Evolutionary conservation across 169 alveolate species (phyloP), one percentile per base, ranked within the genome.

Genomic region (Plasmodium billcollinsi): DNA sequence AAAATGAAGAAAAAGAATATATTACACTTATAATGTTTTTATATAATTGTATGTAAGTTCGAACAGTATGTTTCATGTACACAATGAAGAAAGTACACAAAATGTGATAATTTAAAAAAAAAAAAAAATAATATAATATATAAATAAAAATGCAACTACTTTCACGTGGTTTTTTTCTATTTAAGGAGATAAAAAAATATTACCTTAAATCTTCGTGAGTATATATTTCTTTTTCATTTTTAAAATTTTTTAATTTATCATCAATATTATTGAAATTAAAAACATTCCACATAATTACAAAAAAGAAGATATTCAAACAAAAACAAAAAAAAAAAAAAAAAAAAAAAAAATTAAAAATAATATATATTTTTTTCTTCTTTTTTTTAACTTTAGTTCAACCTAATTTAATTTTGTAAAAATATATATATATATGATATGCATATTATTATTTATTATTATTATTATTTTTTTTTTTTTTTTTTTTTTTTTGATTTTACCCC

Each of bases 151-250:
- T 20, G 18, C 14, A 49, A 33, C 45, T 33, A 33, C 45, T 33
- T 3, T 33, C 45, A 33, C 45, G 45, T 33, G 45, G 45, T 33
- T 33, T 33, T 12, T 52, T 52, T 52, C 62, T 3, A 8, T 52
- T 8, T 8, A 12, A 33, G 8, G 45, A 33, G 45, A 33, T 33
- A 33, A 33, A 33, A 33, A 33, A 33, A 43, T 50, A 66, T 50
- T 66, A 76, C 89, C 89, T 76, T 59, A 76, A 65, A 21, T 76
- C 89, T 70, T 76, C 89, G 47, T 76, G 89, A 39, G 89, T 76
- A n/a, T 62, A 76, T 24, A 65, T 69, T 56, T 76, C 89, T 45
- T 76, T 76, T 70, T 76, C 89, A 76, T 76, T 76, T 76, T 76
- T 76, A 43, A 11, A 6, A 59, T 76, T 76, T 69, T 76, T 76